Conservation (phyloP, 2,329 filamentous ascomycete genomes). For the Microsporum ferrugineum region DNA sequence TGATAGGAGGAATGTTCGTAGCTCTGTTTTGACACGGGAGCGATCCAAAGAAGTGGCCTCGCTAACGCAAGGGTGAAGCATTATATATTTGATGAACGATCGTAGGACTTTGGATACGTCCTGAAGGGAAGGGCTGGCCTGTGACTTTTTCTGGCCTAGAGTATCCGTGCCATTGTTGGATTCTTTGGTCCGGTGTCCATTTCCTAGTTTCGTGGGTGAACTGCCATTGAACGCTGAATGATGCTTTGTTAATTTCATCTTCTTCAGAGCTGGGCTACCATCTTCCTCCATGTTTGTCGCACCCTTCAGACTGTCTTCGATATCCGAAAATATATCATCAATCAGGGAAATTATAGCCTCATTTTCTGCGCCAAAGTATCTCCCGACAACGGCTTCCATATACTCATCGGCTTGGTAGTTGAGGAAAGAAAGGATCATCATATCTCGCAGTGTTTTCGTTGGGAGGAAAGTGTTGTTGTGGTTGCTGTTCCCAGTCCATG, state of each 20-base stretch:
- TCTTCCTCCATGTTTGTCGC: neutral
- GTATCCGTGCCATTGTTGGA: neutral
- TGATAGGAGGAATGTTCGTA: conserved; percentile 7
- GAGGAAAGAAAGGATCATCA: conserved; percentile 21
- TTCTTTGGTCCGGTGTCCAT: neutral
- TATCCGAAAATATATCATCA: neutral
- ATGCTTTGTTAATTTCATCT: neutral
- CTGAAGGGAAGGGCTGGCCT: neutral
- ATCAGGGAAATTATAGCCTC: neutral
- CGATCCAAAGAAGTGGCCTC: neutral
- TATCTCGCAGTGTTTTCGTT: conserved; percentile 16
- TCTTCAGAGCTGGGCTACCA: neutral
- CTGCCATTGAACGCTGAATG: neutral
- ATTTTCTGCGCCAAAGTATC: neutral
- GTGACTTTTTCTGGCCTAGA: neutral
- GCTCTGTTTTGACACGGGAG: neutral
- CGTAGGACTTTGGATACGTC: neutral
- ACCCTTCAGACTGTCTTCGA: neutral
- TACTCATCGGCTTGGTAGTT: conserved; percentile 22
- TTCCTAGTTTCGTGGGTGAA: neutral
- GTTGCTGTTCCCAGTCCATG: conserved; percentile 18
- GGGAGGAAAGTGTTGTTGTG: conserved; percentile 6
- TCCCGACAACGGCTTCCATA: conserved; percentile 17
- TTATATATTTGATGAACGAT: conserved; percentile 4
- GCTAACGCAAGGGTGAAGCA: conserved; percentile 5